A percentile compares a stretch with the other conserved stretches of the same genome.
phyloP scores from a whole-genome alignment of 2,329 filamentous ascomycete species.

The Podosphaera aphanis region DNA sequence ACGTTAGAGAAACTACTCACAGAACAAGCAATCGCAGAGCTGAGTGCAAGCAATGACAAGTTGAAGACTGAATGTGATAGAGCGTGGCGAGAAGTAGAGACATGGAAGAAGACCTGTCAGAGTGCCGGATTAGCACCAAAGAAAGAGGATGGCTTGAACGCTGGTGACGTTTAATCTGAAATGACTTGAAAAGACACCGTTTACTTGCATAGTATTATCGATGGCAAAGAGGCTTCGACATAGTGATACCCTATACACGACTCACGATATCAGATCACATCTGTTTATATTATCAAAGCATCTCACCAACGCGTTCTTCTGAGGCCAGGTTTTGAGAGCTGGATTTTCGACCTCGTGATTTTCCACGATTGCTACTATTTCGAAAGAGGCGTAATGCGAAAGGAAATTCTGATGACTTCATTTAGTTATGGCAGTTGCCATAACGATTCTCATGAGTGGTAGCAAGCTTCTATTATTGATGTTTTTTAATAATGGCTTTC shows the following conservation, averaged over 20 bases:
- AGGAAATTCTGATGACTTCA: no score
- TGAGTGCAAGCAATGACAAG: conserved; percentile 70
- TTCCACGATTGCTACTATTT: no score
- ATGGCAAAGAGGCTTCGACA: conserved; percentile 9
- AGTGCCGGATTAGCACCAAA: conserved; percentile 30
- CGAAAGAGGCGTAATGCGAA: no score
- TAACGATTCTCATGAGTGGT: no score
- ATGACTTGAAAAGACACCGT: conserved; percentile 7
- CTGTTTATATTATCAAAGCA: conserved; percentile 2
- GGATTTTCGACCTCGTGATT: no score
- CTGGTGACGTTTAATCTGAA: conserved; percentile 8
- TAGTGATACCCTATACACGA: conserved; percentile 14
- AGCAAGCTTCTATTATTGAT: no score
- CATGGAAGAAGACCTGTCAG: conserved; percentile 50
- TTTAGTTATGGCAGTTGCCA: no score
- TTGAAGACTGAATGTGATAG: conserved; percentile 60
- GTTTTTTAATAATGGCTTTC: no score
- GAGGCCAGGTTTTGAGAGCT: no score
- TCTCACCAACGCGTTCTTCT: no score
- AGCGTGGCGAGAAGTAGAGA: conserved; percentile 54
- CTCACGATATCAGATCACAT: conserved; percentile 12
- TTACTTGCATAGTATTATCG: conserved; percentile 2
- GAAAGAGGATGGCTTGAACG: conserved; percentile 18
- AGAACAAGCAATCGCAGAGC: conserved; percentile 70
- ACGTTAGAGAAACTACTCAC: conserved; percentile 75